phyloP scores from a whole-genome alignment of 2,329 filamentous ascomycete species.

The Paecilomyces variotii region DNA sequence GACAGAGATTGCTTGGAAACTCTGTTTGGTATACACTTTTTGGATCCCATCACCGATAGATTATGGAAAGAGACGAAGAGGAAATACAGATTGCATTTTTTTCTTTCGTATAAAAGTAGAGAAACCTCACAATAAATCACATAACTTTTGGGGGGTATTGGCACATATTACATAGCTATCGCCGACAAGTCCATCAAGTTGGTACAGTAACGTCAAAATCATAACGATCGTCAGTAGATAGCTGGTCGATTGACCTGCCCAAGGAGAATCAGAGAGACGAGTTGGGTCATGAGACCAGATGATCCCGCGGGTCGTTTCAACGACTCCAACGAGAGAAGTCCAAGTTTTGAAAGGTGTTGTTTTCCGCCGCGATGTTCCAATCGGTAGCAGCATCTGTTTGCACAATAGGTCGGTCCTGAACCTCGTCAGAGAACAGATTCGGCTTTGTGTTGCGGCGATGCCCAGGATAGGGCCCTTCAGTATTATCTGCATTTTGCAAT shows the following conservation, averaged over 20 bases:
- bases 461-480: conserved; percentile 25
- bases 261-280: background rate
- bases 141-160: conserved; percentile 19
- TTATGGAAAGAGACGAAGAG: background rate
- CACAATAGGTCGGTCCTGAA: conserved; percentile 23
- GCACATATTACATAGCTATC: conserved; percentile 9
- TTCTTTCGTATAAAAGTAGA: background rate
- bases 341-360: conserved; percentile 30
- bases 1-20: background rate
- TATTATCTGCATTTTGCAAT: conserved; percentile 18
- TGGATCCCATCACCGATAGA: background rate
- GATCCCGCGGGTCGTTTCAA: conserved; percentile 9
- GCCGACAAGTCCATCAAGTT: conserved; percentile 2
- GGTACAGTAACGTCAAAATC: background rate
- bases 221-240: background rate
- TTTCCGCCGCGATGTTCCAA: conserved; percentile 29
- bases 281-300: background rate
- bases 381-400: conserved; percentile 28
- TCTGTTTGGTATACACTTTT: background rate
- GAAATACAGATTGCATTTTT: background rate
- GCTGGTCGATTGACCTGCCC: background rate
- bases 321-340: conserved; percentile 38
- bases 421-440: conserved; percentile 28
- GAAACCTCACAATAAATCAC: conserved; percentile 9
- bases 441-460: conserved; percentile 30